These are phyloP conservation scores for Alternaria postmessia DNA, from an alignment of 2,329 filamentous ascomycete species.

Conservation along the genomic window DNA sequence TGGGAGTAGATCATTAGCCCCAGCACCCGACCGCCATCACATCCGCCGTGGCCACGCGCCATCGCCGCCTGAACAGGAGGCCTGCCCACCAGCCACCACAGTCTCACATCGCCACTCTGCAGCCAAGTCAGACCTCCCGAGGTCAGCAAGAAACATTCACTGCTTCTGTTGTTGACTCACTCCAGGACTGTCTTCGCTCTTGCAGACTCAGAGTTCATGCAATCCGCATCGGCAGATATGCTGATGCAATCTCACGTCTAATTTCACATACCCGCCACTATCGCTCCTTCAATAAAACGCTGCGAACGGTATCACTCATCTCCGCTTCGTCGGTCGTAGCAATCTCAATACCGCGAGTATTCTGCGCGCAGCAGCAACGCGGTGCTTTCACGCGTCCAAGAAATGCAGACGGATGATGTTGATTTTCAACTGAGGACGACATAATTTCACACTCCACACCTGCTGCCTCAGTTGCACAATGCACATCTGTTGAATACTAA, in stretches of 20 bases:
- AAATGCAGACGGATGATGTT: background rate
- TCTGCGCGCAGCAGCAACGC: background rate
- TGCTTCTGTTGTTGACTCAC: too few relatives aligned
- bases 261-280: constrained; percentile 10
- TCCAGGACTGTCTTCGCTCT: background rate
- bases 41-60: constrained; percentile 7
- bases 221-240: background rate
- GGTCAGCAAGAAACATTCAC: background rate
- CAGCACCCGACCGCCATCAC: background rate
- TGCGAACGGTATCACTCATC: background rate
- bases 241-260: constrained; percentile 8
- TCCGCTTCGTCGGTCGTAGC: background rate
- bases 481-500: too few relatives aligned
- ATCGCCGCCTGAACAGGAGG: background rate
- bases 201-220: background rate
- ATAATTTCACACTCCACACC: too few relatives aligned
- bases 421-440: background rate
- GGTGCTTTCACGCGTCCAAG: background rate
- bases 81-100: constrained; percentile 2
- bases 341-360: background rate
- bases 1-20: background rate
- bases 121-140: background rate
- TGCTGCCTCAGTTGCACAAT: too few relatives aligned
- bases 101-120: background rate
- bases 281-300: constrained; percentile 8